phyloP scores from a whole-genome alignment of 495 filamentous ascomycete genomes.

The Aspergillus leporis region DNA sequence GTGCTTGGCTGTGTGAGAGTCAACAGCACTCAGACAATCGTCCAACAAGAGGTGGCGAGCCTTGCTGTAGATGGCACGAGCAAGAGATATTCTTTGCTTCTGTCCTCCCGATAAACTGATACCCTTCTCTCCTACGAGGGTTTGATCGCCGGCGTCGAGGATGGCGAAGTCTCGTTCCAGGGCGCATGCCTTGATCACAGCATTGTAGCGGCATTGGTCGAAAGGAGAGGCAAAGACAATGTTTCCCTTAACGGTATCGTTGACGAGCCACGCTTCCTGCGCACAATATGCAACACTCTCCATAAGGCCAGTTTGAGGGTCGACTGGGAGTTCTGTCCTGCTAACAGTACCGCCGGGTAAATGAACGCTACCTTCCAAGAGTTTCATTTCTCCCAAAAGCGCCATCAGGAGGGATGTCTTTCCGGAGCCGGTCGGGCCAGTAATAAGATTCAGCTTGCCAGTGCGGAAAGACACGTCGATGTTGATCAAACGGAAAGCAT shows the following conservation, averaged over 20 bases:
- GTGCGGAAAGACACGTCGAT: slow-evolving; percentile 74
- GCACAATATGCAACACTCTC: slow-evolving; percentile 96
- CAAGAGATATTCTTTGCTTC: slow-evolving; percentile 96
- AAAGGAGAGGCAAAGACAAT: slow-evolving; percentile 87
- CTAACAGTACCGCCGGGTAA: slow-evolving; percentile 76
- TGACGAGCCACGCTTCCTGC: slow-evolving; percentile 97
- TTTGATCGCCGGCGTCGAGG: slow-evolving; percentile 89
- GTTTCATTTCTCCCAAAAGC: slow-evolving; percentile 93
- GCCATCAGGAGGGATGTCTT: slow-evolving; percentile 98
- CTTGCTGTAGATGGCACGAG: slow-evolving; percentile 89
- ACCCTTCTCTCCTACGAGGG: slow-evolving; percentile 94
- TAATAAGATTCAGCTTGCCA: slow-evolving; percentile 84
- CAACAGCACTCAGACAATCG: slow-evolving; percentile 97
- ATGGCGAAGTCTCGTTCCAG: slow-evolving; percentile 90
- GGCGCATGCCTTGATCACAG: slow-evolving; percentile 90
- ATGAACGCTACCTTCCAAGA: slow-evolving; percentile 76
- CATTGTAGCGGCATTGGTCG: slow-evolving; percentile 80
- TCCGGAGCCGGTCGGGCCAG: slow-evolving; percentile 89
- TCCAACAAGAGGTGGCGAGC: slow-evolving; percentile 89
- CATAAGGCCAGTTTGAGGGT: slow-evolving; percentile 82
- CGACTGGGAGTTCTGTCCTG: slow-evolving; percentile 76
- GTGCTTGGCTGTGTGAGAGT: slow-evolving; percentile 98
- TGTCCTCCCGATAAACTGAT: slow-evolving; percentile 96
- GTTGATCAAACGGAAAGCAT: slow-evolving; percentile 81
- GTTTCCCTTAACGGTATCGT: slow-evolving; percentile 94